Evolutionary conservation across 2,329 filamentous ascomycete genomes (phyloP).

Genomic region (Salinomyces thailandicus): DNA sequence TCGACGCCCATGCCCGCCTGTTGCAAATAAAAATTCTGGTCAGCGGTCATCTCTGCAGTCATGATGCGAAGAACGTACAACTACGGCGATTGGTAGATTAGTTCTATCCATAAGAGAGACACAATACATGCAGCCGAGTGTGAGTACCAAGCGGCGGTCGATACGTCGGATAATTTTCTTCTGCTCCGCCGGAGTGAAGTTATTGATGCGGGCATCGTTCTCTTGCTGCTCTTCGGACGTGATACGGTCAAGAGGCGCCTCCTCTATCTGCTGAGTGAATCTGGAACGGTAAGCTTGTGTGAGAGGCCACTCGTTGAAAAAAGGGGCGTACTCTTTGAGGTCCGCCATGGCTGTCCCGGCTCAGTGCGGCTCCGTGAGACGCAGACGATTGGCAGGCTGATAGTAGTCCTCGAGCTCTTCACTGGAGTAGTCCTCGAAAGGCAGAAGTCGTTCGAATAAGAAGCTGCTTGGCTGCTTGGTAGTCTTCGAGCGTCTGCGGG

Average conservation of each 20-base stretch:
- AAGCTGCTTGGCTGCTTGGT: too few species aligned
- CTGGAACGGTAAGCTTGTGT: too few species aligned
- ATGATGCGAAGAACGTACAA: conserved; percentile 7
- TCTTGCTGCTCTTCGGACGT: conserved; percentile 12
- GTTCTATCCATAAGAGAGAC: conserved; percentile 25
- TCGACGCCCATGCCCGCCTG: conserved; percentile 27
- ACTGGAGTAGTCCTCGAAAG: too few species aligned
- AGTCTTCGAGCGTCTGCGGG: too few species aligned
- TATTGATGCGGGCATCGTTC: conserved; percentile 22
- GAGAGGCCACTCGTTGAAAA: too few species aligned
- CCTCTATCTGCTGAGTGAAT: not conserved
- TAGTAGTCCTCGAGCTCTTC: too few species aligned
- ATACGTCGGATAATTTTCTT: conserved; percentile 57
- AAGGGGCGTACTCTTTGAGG: too few species aligned
- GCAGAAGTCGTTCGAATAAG: too few species aligned
- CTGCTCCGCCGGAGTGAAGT: conserved; percentile 52
- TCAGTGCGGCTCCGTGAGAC: too few species aligned
- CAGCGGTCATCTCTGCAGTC: not conserved
- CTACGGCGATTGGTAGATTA: conserved; percentile 26
- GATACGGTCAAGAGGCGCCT: conserved; percentile 16
- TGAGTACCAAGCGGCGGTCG: conserved; percentile 46
- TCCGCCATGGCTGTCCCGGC: too few species aligned
- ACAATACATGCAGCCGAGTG: conserved; percentile 33
- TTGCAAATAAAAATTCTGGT: not conserved
- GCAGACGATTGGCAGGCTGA: too few species aligned